These are phyloP conservation scores for Tetratostichococcus sp. DNA, from an alignment of 139 green algal genomes.

Conservation along the genomic window DNA sequence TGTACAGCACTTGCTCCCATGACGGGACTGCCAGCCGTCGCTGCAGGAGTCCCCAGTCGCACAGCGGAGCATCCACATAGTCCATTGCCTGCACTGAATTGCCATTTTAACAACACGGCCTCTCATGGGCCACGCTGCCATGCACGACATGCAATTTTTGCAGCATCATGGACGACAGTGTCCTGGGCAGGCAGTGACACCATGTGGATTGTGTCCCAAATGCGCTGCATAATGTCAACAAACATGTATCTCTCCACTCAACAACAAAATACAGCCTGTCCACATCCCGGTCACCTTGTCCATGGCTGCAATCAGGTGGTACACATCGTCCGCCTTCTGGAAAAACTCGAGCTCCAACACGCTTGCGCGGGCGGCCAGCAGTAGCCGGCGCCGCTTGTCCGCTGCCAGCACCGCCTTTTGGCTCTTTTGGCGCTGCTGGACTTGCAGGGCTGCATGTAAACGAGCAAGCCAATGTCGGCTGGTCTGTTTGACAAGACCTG, in stretches of 20 bases:
- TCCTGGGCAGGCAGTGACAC: no score
- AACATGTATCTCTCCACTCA: neutral
- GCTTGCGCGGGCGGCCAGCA: constrained; percentile 8
- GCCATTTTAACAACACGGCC: no score
- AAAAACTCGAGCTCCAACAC: constrained; percentile 15
- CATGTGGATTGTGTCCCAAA: no score
- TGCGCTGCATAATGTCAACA: no score
- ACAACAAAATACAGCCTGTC: neutral
- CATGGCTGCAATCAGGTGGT: neutral
- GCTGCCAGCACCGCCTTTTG: neutral
- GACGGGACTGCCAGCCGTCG: neutral
- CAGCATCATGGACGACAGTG: no score
- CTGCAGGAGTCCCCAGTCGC: constrained; percentile 15
- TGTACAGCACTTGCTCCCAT: neutral
- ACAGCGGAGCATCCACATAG: constrained; percentile 7
- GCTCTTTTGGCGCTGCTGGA: neutral
- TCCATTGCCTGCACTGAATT: constrained; percentile 13
- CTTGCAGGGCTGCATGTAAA: neutral
- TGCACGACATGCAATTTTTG: no score
- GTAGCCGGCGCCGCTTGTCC: constrained; percentile 3
- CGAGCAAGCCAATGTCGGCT: no score
- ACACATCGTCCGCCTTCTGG: neutral
- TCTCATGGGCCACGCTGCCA: no score
- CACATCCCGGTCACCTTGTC: neutral
- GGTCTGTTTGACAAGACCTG: no score